A percentile compares a stretch with the other conserved stretches of the same genome.
Evolutionary conservation across 1,139 yeast species (phyloP).

Genomic region (Sugiyamaella sp.): DNA sequence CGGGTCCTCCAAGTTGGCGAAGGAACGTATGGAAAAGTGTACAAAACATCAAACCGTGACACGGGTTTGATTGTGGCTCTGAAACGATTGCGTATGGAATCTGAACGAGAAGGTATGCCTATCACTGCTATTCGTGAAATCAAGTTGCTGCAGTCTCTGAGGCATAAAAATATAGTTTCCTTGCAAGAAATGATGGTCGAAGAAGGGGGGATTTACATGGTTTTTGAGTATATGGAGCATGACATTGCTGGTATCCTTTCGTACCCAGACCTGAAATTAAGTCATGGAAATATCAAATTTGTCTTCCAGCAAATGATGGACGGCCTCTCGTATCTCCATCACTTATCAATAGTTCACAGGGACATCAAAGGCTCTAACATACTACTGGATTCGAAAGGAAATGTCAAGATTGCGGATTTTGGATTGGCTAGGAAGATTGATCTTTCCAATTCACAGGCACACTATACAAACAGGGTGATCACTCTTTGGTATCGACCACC

Average conservation of each 20-base stretch:
- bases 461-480: slow-evolving; percentile 89
- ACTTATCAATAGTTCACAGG: slow-evolving; percentile 79
- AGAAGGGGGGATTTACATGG: slow-evolving; percentile 76
- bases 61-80: slow-evolving; percentile 79
- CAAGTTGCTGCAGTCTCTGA: slow-evolving; percentile 80
- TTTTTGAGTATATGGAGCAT: slow-evolving; percentile 91
- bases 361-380: slow-evolving; percentile 96
- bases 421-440: slow-evolving; percentile 73
- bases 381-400: slow-evolving; percentile 70
- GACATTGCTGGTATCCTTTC: slow-evolving; percentile 87
- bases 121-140: slow-evolving; percentile 94
- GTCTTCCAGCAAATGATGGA: slow-evolving; percentile 74
- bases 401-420: slow-evolving; percentile 86
- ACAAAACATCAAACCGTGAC: slow-evolving; percentile 69
- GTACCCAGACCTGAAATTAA: slow-evolving; percentile 67
- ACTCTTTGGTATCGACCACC: slow-evolving; percentile 99
- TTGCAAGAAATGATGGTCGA: slow-evolving; percentile 91
- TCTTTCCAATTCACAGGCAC: slow-evolving; percentile 37
- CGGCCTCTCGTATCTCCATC: slow-evolving; percentile 82
- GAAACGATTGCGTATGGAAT: slow-evolving; percentile 78
- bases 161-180: slow-evolving; percentile 80
- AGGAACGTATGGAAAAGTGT: slow-evolving; percentile 83
- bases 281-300: slow-evolving; percentile 72
- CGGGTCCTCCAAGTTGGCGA: slow-evolving; percentile 67
- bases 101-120: slow-evolving; percentile 94